Percentiles rank a stretch among this genome's conserved stretches.
These are phyloP conservation scores for Melanopsichium pennsylvanicum DNA, from an alignment of 1,284 basidiomycete genomes.

Conservation along the genomic window DNA sequence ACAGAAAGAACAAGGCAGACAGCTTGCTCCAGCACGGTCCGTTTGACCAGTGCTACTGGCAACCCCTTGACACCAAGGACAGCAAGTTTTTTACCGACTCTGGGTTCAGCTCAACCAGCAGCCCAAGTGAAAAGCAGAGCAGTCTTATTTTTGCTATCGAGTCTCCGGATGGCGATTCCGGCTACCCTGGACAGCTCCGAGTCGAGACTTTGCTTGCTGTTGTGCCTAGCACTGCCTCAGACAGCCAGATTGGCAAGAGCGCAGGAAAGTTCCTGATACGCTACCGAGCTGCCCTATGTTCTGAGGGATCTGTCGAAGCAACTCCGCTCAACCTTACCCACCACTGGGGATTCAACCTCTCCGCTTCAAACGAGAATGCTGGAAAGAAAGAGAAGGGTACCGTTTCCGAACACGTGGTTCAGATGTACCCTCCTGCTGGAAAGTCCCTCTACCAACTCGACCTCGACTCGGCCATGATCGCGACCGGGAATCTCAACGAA, in stretches of 20 bases:
- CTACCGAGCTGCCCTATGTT: slow-evolving; percentile 51
- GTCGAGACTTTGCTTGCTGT: slow-evolving; percentile 54
- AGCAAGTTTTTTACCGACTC: slow-evolving; percentile 32
- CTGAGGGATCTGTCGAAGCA: slow-evolving; percentile 30
- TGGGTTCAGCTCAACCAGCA: slow-evolving; percentile 30
- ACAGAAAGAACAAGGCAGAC: slow-evolving; percentile 20
- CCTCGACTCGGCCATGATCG: slow-evolving; percentile 38
- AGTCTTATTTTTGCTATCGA: slow-evolving; percentile 50
- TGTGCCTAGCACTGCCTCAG: slow-evolving; percentile 12
- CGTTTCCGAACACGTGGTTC: slow-evolving; percentile 42
- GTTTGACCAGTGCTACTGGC: slow-evolving; percentile 56
- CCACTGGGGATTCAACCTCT: slow-evolving; percentile 63
- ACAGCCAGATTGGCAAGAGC: slow-evolving; percentile 31
- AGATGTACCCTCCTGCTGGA: slow-evolving; percentile 28
- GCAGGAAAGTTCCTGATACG: slow-evolving; percentile 47
- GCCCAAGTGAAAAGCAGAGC: slow-evolving; percentile 19
- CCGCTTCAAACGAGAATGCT: slow-evolving; percentile 26
- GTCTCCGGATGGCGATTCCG: slow-evolving; percentile 52
- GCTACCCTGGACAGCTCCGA: slow-evolving; percentile 53
- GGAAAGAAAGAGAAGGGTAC: slow-evolving; percentile 36
- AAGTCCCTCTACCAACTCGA: slow-evolving; percentile 45
- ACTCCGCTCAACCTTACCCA: slow-evolving; percentile 64
- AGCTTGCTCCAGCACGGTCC: slow-evolving; percentile 50
- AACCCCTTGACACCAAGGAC: slow-evolving; percentile 27
- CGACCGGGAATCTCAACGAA: slow-evolving; percentile 44